phyloP scores from a whole-genome alignment of 352 stramenopile genomes.

The Phytophthora melonis region DNA sequence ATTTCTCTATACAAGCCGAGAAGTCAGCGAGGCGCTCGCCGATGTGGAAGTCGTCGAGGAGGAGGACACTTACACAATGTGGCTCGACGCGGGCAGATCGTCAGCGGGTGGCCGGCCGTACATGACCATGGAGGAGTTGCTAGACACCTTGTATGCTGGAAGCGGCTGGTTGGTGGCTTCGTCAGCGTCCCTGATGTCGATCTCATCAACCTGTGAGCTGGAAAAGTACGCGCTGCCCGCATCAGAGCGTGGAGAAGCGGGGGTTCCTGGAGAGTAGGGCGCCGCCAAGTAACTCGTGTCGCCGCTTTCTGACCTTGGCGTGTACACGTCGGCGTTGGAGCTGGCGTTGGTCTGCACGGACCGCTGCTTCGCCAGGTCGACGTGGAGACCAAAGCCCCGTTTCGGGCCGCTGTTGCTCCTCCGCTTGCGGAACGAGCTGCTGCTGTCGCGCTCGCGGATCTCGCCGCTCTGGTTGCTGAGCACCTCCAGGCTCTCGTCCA shows the following conservation, averaged over 20 bases:
- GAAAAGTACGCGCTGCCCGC: constrained; percentile 71
- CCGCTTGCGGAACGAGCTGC: constrained; percentile 31
- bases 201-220: constrained; percentile 49
- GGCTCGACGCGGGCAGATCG: constrained; percentile 25
- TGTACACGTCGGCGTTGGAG: constrained; percentile 35
- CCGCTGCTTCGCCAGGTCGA: constrained; percentile 55
- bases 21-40: constrained; percentile 21
- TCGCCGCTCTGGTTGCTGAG: constrained; percentile 77
- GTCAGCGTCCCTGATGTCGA: constrained; percentile 32
- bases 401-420: constrained; percentile 42
- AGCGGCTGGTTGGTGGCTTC: constrained; percentile 49
- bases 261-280: constrained; percentile 51
- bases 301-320: constrained; percentile 47
- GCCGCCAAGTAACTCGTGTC: constrained; percentile 61
- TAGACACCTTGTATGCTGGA: constrained; percentile 44
- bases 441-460: constrained; percentile 54
- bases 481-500: constrained; percentile 84
- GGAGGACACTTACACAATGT: constrained; percentile 59
- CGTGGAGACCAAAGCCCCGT: constrained; percentile 71
- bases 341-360: constrained; percentile 21
- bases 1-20: constrained; percentile 21
- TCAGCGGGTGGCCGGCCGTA: constrained; percentile 54
- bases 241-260: constrained; percentile 60
- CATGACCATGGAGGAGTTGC: constrained; percentile 71
- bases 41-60: constrained; percentile 30